Evolutionary conservation across 495 filamentous ascomycete species (phyloP).

Genomic region (Hypomontagnella monticulosa): DNA sequence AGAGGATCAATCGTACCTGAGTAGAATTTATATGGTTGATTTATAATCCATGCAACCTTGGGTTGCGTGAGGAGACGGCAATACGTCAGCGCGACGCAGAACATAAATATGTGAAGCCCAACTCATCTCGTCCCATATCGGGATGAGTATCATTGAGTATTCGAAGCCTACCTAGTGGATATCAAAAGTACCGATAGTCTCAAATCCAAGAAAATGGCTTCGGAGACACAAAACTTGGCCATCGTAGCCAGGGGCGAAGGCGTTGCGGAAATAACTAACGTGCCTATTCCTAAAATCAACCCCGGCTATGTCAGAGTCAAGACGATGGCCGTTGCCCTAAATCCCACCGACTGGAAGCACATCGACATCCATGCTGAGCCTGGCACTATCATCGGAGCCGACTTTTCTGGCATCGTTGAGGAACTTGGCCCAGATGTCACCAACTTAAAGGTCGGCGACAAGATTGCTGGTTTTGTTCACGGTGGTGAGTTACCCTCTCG

Average conservation of each 20-base stretch:
- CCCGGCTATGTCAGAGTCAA: constrained; percentile 18
- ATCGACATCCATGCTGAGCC: constrained; percentile 42
- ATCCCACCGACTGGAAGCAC: constrained; percentile 68
- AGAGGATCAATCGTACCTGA: no score
- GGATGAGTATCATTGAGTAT: no score
- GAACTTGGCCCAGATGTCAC: constrained; percentile 44
- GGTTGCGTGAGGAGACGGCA: no score
- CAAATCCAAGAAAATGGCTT: constrained; percentile 3
- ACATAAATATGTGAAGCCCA: no score
- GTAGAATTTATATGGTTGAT: no score
- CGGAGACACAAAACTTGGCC: constrained; percentile 5
- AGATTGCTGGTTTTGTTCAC: constrained; percentile 48
- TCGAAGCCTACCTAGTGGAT: no score
- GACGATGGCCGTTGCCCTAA: constrained; percentile 55
- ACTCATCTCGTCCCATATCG: no score
- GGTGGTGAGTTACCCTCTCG: constrained; percentile 27
- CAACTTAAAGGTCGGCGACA: constrained; percentile 43
- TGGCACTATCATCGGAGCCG: constrained; percentile 42
- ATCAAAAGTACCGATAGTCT: no score
- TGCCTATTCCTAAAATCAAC: constrained; percentile 10
- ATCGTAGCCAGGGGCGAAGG: not conserved
- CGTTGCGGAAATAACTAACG: constrained; percentile 1
- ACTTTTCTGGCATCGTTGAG: constrained; percentile 49
- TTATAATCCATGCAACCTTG: no score
- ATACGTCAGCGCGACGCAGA: no score